These are phyloP conservation scores for Xylaria cubensis DNA, from an alignment of 495 filamentous ascomycete genomes.

Conservation along the genomic window DNA sequence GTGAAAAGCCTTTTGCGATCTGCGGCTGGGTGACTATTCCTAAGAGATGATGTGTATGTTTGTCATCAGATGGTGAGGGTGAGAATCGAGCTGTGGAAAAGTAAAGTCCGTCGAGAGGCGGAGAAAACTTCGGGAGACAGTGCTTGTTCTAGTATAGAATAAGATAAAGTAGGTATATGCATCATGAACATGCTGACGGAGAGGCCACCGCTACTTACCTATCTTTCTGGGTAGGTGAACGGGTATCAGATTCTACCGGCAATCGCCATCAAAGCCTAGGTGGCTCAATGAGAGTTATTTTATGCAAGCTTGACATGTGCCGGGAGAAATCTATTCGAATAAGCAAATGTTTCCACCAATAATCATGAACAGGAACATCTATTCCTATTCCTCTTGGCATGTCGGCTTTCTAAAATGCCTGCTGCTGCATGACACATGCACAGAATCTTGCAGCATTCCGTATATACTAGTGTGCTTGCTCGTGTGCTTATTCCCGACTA, in stretches of 20 bases:
- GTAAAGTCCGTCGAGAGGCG: neutral
- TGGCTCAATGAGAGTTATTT: neutral
- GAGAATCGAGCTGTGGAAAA: neutral
- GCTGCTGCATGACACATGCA: neutral
- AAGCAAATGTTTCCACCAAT: neutral
- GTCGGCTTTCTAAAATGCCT: neutral
- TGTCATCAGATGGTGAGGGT: neutral
- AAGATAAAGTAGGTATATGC: neutral
- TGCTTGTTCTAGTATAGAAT: neutral
- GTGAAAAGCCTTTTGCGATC: neutral
- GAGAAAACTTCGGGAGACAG: neutral
- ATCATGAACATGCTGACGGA: slow-evolving; percentile 5
- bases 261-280: neutral
- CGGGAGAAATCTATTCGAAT: neutral
- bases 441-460: slow-evolving; percentile 2
- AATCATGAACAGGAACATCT: neutral
- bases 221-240: neutral
- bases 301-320: neutral
- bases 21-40: neutral
- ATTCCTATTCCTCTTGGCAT: neutral
- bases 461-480: neutral
- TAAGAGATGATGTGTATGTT: neutral
- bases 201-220: neutral
- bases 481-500: neutral
- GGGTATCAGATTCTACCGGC: neutral